Conservation (phyloP, 495 filamentous ascomycete genomes). For the Penicillium argentinense region DNA sequence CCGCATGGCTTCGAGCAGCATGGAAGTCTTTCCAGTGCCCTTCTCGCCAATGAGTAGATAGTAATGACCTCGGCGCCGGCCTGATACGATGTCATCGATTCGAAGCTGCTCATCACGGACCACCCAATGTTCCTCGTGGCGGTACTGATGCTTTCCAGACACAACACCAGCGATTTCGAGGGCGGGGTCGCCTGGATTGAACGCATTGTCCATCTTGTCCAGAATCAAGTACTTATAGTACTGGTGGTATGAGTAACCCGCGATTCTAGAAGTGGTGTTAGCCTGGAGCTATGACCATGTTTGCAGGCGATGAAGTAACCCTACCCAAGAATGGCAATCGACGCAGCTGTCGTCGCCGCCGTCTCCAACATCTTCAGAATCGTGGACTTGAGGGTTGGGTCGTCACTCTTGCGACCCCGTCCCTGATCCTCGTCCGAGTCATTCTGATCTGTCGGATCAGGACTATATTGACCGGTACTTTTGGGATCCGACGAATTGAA, state of each 20-base stretch:
- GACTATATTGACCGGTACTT: slow-evolving; percentile 22
- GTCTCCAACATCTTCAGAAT: slow-evolving; percentile 81
- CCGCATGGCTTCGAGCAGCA: slow-evolving; percentile 92
- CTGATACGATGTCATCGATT: slow-evolving; percentile 77
- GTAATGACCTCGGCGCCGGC: slow-evolving; percentile 72
- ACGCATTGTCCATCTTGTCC: slow-evolving; percentile 91
- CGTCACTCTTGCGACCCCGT: slow-evolving; percentile 24
- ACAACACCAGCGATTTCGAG: slow-evolving; percentile 81
- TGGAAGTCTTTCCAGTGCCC: slow-evolving; percentile 92
- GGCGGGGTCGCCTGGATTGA: slow-evolving; percentile 87
- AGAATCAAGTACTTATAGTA: slow-evolving; percentile 90
- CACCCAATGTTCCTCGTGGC: slow-evolving; percentile 76
- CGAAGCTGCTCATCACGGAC: slow-evolving; percentile 72
- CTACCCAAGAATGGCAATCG: slow-evolving; percentile 74
- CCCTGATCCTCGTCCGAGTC: slow-evolving; percentile 29
- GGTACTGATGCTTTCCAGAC: slow-evolving; percentile 50
- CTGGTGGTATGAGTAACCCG: slow-evolving; percentile 79
- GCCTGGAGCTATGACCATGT: not conserved
- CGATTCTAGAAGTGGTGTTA: slow-evolving; percentile 48
- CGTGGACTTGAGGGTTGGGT: slow-evolving; percentile 45
- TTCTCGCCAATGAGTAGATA: slow-evolving; percentile 95
- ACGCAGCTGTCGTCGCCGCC: slow-evolving; percentile 83
- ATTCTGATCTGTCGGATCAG: slow-evolving; percentile 37
- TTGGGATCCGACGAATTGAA: slow-evolving; percentile 32
- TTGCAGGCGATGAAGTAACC: slow-evolving; percentile 28